phyloP scores from a whole-genome alignment of 2,329 filamentous ascomycete genomes.

The Trichoderma citrinoviride region DNA sequence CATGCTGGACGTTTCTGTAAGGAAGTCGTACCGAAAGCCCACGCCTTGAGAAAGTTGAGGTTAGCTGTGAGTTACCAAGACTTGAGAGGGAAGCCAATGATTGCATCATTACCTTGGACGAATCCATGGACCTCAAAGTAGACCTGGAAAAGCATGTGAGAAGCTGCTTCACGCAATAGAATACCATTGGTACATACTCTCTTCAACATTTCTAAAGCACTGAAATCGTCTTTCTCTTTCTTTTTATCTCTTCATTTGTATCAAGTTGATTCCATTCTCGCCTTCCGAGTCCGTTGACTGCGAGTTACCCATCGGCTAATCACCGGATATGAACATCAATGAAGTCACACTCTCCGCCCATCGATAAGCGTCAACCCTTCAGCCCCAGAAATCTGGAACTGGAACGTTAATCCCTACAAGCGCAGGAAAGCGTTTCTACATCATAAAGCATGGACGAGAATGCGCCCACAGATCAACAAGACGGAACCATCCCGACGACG shows the following conservation, averaged over 20 bases:
- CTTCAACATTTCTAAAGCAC: conserved; percentile 31
- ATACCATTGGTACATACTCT: conserved; percentile 30
- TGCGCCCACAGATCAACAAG: conserved; percentile 26
- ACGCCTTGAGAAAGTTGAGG: conserved; percentile 45
- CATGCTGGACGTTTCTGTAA: neutral
- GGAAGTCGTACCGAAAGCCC: conserved; percentile 47
- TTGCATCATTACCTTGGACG: conserved; percentile 59
- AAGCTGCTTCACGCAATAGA: neutral
- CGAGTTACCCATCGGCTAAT: conserved; percentile 9
- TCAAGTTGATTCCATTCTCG: neutral
- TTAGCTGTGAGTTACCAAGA: conserved; percentile 26
- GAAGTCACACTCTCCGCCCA: conserved; percentile 19
- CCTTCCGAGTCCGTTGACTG: neutral
- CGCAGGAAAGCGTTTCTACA: neutral
- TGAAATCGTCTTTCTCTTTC: neutral
- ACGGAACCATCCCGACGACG: conserved; percentile 19
- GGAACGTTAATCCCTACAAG: neutral
- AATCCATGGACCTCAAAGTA: conserved; percentile 60
- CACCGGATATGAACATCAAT: neutral
- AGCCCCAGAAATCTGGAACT: neutral
- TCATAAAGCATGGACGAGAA: conserved; percentile 26
- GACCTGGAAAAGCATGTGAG: conserved; percentile 40
- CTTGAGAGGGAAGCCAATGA: neutral
- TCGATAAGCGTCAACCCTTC: neutral
- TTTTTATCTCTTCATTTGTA: neutral